Percentiles rank a stretch among this genome's conserved stretches.
phyloP scores from a whole-genome alignment of 208 protist genomes.

The Acanthamoeba divionensis region DNA sequence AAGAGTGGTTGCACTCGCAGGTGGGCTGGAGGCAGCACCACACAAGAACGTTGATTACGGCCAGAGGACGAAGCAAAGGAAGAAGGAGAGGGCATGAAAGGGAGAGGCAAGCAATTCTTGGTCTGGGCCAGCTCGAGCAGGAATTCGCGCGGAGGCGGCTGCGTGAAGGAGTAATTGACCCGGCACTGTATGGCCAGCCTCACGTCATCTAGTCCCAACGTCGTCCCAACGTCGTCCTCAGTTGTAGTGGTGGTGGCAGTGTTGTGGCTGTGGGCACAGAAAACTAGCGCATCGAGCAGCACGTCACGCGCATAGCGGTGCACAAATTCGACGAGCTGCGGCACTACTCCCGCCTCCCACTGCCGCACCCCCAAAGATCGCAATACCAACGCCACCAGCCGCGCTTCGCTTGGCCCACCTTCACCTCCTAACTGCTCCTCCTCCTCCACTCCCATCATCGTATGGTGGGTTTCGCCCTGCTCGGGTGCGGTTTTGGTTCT shows the following conservation, averaged over 20 bases:
- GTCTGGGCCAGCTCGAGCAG: conserved; percentile 39
- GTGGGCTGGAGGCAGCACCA: conserved; percentile 11
- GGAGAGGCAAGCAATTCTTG: conserved; percentile 39
- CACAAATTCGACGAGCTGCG: conserved; percentile 53
- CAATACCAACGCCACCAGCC: conserved; percentile 32
- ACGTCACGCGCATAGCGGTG: conserved; percentile 52
- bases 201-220: conserved; percentile 50
- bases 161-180: conserved; percentile 58
- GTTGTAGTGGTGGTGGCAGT: too few species aligned
- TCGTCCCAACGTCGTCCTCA: too few species aligned
- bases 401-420: conserved; percentile 31
- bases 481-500: too few species aligned
- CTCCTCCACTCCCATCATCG: too few species aligned
- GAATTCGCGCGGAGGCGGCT: conserved; percentile 53
- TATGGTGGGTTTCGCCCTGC: too few species aligned
- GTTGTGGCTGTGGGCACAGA: conserved; percentile 32
- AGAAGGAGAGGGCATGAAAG: not conserved
- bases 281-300: conserved; percentile 47
- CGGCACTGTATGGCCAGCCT: conserved; percentile 53
- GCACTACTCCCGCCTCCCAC: conserved; percentile 6
- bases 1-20: conserved; percentile 7
- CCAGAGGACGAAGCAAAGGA: too few species aligned
- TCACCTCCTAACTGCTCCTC: too few species aligned
- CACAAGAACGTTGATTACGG: not conserved
- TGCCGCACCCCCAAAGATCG: conserved; percentile 55